These are phyloP conservation scores for Metschnikowia chrysomelidarum DNA, from an alignment of 805 yeast genomes.

Conservation along the genomic window DNA sequence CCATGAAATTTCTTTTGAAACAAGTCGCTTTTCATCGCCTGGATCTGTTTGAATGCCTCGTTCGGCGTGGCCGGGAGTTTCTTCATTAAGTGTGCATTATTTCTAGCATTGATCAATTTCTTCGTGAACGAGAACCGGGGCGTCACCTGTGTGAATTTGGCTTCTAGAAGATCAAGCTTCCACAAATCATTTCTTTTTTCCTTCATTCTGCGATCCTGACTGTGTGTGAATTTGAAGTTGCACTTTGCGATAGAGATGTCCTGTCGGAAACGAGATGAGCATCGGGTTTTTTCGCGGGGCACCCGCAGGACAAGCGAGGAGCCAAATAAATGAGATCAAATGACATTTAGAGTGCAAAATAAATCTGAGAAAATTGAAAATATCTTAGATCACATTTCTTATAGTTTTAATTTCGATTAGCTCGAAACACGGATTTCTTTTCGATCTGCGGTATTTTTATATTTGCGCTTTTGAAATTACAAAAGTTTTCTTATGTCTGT, in stretches of 20 bases:
- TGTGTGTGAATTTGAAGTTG: too few species aligned
- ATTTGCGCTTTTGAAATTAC: too few species aligned
- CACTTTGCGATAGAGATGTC: too few species aligned
- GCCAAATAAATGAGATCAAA: too few species aligned
- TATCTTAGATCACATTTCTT: too few species aligned
- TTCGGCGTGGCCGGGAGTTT: conserved; percentile 39
- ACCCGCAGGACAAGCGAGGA: too few species aligned
- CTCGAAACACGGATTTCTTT: background rate
- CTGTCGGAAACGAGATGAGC: conserved; percentile 14
- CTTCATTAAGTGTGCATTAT: conserved; percentile 39
- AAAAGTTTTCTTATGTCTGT: too few species aligned
- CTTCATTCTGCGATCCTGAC: conserved; percentile 18
- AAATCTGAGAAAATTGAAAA: too few species aligned
- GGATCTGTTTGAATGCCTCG: conserved; percentile 47
- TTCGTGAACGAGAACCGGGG: conserved; percentile 53
- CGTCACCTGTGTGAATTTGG: conserved; percentile 39
- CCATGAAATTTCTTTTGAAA: conserved; percentile 52
- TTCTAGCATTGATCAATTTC: conserved; percentile 44
- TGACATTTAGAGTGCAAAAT: too few species aligned
- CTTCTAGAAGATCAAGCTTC: conserved; percentile 57
- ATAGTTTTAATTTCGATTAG: too few species aligned
- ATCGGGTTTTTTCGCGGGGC: conserved; percentile 4
- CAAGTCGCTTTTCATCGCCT: conserved; percentile 41
- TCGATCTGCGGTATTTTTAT: too few species aligned
- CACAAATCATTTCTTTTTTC: conserved; percentile 44